These are phyloP conservation scores for Cladophialophora chaetospira DNA, from an alignment of 2,329 filamentous ascomycete species.

Conservation along the genomic window DNA sequence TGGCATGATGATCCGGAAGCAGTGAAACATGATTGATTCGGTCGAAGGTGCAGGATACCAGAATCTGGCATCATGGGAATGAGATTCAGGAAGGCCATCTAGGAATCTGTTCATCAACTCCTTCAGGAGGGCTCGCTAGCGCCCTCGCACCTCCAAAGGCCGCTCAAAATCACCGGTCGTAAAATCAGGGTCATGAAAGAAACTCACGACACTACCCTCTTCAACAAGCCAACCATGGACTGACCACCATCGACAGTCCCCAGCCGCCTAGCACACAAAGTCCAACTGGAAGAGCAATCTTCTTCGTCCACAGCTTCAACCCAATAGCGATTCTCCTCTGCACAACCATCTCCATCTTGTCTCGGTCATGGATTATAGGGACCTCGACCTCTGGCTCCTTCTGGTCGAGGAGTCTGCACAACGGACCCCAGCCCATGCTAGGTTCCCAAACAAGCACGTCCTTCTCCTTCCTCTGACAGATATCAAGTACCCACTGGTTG, in stretches of 20 bases:
- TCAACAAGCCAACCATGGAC: background rate
- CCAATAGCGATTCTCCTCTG: constrained; percentile 9
- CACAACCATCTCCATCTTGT: constrained; percentile 10
- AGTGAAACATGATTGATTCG: background rate
- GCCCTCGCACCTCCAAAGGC: too few species aligned
- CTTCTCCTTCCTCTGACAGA: constrained; percentile 8
- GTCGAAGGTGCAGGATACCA: too few species aligned
- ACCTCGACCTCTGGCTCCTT: constrained; percentile 40
- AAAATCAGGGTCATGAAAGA: too few species aligned
- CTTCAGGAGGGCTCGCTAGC: too few species aligned
- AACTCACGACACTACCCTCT: too few species aligned
- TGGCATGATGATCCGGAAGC: constrained; percentile 40
- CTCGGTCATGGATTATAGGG: constrained; percentile 37
- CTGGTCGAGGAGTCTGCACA: constrained; percentile 46
- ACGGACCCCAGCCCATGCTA: constrained; percentile 45
- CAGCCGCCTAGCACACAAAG: constrained; percentile 11
- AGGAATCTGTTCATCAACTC: too few species aligned
- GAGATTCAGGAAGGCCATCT: too few species aligned
- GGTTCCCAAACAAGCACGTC: constrained; percentile 22
- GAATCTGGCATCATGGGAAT: too few species aligned
- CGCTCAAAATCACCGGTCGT: background rate
- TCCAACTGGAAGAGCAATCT: constrained; percentile 2
- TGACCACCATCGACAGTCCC: constrained; percentile 3
- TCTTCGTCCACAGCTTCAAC: constrained; percentile 18
- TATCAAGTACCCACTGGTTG: constrained; percentile 19